Evolutionary conservation across 306 rosid genomes (phyloP), one percentile per base, ranked within the genome.

Genomic region (Quercus suber): DNA sequence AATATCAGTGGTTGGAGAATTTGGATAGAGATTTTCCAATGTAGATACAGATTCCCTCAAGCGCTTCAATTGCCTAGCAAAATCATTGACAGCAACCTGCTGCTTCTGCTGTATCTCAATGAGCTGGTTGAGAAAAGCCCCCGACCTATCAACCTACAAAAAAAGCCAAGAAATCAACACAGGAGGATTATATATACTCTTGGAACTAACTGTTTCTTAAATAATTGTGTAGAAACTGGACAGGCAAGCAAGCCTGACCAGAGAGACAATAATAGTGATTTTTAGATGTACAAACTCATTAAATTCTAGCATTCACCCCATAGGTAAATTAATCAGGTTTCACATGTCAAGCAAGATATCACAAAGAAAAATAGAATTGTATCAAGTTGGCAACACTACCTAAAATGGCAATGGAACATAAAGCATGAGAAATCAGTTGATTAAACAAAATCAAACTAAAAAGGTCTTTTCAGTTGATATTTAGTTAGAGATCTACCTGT

Each of bases 101-200:
- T 95, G 99, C 80, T 82, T 85, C 86, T 92, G 87, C 61, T 95
- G 99, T 76, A 89, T 82, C 41, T 77, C 86, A 69, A 90, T 23
- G 6, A 95, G 94, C 79, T 95, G 98, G 77, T 81, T 81, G 79
- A 92, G 80, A 80, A 90, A 92, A 80, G 95, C 89, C 49, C 84
- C 71, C 23, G 92, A 87, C 77, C 83, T 86, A 18, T 88, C 89
- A 82, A 89, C 91, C 98, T 94, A 81, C 80, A 82, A 21, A 82
- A 82, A 21, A 82, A 71, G 49, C 73, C 58, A 14, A 61, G n/a
- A 43, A 78, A 60, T 19, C 21, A 43, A 70, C 84, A 51, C 77
- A 17, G 41, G 51, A 55, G 55, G 49, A 71, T 19, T 31, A 56
- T 28, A 65, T 19, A 57, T 30, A 20, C 20, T 43, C 3, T 59